These are phyloP conservation scores for Candida piceae DNA, from an alignment of 805 yeast genomes.

Conservation along the genomic window DNA sequence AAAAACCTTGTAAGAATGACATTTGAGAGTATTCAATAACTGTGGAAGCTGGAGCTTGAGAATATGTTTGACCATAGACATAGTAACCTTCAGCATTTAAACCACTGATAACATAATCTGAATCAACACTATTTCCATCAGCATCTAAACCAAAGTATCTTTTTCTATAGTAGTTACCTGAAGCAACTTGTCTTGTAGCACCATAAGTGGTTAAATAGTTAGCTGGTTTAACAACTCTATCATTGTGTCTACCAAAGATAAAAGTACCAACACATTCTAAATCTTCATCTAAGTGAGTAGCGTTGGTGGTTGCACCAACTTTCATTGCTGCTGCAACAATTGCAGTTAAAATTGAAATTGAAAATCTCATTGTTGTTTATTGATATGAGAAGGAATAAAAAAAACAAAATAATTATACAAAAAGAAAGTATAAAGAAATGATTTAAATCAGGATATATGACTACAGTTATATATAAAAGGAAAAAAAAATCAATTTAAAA, in stretches of 20 bases:
- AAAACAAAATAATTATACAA: too few species aligned
- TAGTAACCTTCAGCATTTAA: constrained; percentile 32
- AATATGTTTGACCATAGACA: constrained; percentile 33
- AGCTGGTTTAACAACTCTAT: constrained; percentile 43
- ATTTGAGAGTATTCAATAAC: constrained; percentile 38
- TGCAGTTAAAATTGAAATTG: not conserved
- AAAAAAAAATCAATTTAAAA: too few species aligned
- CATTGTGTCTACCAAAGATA: constrained; percentile 46
- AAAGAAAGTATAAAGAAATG: too few species aligned
- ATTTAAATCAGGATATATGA: too few species aligned
- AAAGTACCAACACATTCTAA: constrained; percentile 36
- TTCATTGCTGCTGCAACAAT: constrained; percentile 1
- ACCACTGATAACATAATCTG: constrained; percentile 29
- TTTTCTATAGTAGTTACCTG: constrained; percentile 37
- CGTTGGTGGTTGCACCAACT: constrained; percentile 16
- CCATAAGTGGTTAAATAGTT: constrained; percentile 40
- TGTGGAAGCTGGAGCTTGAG: constrained; percentile 32
- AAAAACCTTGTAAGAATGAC: constrained; percentile 44
- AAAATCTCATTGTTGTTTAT: constrained; percentile 1
- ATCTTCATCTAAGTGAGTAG: constrained; percentile 18
- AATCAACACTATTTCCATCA: constrained; percentile 18
- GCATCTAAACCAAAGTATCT: constrained; percentile 37
- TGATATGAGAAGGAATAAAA: too few species aligned
- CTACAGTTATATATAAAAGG: too few species aligned
- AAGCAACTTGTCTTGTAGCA: constrained; percentile 31